Evolutionary conservation across 1,284 basidiomycete genomes (phyloP), one percentile per base, ranked within the genome.

Genomic region (Papiliotrema terrestris): DNA sequence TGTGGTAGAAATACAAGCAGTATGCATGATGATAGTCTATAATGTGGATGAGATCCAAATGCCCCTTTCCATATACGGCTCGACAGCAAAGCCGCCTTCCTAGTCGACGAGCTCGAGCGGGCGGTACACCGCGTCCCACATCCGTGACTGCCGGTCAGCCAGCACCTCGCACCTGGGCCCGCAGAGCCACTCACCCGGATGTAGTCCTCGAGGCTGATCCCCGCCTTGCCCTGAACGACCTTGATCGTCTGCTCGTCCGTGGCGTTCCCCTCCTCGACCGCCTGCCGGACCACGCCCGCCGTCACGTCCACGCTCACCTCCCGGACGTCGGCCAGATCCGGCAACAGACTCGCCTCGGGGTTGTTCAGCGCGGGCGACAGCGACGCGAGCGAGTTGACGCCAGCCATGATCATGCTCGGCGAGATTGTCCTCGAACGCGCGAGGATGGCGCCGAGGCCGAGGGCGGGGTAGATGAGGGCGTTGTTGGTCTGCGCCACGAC

Each of bases 391-490:
- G 79, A 78, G 57, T 77, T 68, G 25, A 77, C 76, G 36, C 86
- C 89, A 6, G 88, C 88, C 61, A 90, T 84, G 68, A 91, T 84
- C 76, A 78, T 78, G 15, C 79, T 82, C 67, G 88, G 85, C 5
- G 86, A 86, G 63, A 91, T 80, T 4, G 76, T 76, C 13, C 82
- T 79, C 2, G 86, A 83, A 60, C 84, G 78, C 11, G 84, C 78
- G 22, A 88, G 75, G 60, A 91, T 83, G 38, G 78, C 75, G 38
- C 88, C 89, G 54, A 88, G 83, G 9, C 88, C 88, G 36, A 91
- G 81, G 23, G 87, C 88, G 2, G 88, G 88, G 72, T 88, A 89
- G 47, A 89, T 85, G 26, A 89, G 78, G 0, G 88, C 88, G 67
- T 91, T 79, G 71, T 77, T 76, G 51, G 71, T 73, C 51, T 74